Base-by-base conservation (phyloP, 129 eudicot genomes). In the Erigeron canadensis region DNA sequence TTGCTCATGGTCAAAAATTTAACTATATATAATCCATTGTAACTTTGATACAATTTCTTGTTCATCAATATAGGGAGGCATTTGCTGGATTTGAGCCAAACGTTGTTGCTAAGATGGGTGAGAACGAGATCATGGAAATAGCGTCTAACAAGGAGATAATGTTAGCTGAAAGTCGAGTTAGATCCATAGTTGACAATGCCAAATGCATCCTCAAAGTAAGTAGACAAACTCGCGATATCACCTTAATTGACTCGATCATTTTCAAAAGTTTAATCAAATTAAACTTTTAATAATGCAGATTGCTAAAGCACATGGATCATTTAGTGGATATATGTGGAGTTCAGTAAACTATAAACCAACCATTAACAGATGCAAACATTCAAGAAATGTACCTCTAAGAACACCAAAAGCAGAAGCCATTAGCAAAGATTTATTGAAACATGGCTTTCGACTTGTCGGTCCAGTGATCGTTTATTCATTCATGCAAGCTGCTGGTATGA, bases 401-500 rank as follows among this genome's bases (percentile, higher is more conserved):
- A 84, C 89, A 37, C 96, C 96, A 6, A 95, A 95, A 69, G 96
- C 99, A 1, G 99, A 95, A 76, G 75, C 79, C 63, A 82, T 95
- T n/a, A 95, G 99, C 88, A 95, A 84, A 77, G 99, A 95, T 47
- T 80, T 95, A 48, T 7, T 84, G 73, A 88, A 88, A 66, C 81
- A 82, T 23, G 97, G 99, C 56, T 90, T 95, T 58, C 83, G 96
- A 7, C 69, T 87, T 21, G 99, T 95, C 15, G 99, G 99, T 1
- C 97, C 97, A 4, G 99, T 95, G 59, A 87, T 95, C 18, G 86
- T 86, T 17, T 85, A 95, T 42, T 95, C 99, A 6, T 95, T 95
- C 91, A 90, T 90, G 94, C 99, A 95, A 78, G 99, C 99, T 10
- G 87, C 91, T 7, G 99, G 99, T 42, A 85, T 95, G 91, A 85